Conservation (phyloP, 306 rosid genomes). For the Vicia sativa region DNA sequence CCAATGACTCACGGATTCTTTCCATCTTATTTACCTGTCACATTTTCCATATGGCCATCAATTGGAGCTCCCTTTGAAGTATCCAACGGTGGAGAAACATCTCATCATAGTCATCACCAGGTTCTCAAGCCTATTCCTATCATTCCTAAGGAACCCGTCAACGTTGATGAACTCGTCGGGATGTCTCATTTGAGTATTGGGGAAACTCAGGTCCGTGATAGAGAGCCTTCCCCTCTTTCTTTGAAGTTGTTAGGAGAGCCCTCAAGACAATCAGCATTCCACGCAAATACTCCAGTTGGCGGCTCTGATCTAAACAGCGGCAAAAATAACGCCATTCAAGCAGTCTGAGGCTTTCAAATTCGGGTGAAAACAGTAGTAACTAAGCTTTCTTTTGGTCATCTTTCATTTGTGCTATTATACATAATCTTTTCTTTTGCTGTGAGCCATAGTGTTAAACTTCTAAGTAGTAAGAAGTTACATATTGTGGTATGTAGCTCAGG, state of each 20-base stretch:
- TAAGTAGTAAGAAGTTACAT: conserved; percentile 45
- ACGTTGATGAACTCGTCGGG: conserved; percentile 89
- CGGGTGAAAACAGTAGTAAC: conserved; percentile 41
- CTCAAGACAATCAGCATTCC: conserved; percentile 95
- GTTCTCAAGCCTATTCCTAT: conserved; percentile 79
- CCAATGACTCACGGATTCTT: conserved; percentile 60
- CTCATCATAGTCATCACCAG: conserved; percentile 52
- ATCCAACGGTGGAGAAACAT: conserved; percentile 48
- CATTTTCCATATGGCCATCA: conserved; percentile 74
- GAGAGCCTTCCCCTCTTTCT: conserved; percentile 76
- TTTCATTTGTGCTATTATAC: conserved; percentile 51
- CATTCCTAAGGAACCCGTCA: conserved; percentile 73
- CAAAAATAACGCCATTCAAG: conserved; percentile 66
- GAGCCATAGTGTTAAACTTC: conserved; percentile 38
- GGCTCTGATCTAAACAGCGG: conserved; percentile 67
- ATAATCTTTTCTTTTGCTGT: conserved; percentile 27
- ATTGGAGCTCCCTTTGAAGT: conserved; percentile 55
- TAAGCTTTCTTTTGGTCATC: conserved; percentile 34
- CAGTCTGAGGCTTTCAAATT: conserved; percentile 51
- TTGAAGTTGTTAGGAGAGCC: conserved; percentile 75
- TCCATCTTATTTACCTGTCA: conserved; percentile 62
- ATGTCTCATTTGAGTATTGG: conserved; percentile 84
- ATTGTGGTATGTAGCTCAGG: conserved; percentile 63
- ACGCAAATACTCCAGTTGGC: conserved; percentile 67
- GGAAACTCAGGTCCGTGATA: conserved; percentile 47